Base-by-base conservation (phyloP, 1,284 basidiomycete species). In the Leccinum subrobustum region DNA sequence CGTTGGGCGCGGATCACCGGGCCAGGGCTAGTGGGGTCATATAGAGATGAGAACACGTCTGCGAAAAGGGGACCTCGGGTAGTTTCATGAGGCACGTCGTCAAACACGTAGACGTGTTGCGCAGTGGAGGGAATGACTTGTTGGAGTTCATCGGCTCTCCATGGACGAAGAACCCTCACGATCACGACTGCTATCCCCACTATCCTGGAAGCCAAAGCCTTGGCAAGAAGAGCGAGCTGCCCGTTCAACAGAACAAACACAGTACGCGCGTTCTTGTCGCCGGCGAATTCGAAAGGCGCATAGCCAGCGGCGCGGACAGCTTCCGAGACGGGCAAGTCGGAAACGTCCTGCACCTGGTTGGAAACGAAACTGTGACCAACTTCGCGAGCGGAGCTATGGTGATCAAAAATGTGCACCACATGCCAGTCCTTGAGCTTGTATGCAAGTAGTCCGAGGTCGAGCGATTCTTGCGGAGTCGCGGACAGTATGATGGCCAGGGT, bases 401-500 rank as follows among this genome's bases (percentile, higher is more conserved):
- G 89, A 72, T 93, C 90, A 70, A 93, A 93, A 42, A 94, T 75
- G 72, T 92, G 91, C 60, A 90, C 81, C 59, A 89, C 84, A 75
- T 94, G 92, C 39, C 77, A 80, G 31, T 78, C 73, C 20, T 80
- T 78, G 56, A 90, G 75, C 59, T 78, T 78, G 77, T 92, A 92
- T 4, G 90, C 81, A 50, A 92, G 77, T 16, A 81, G 68, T 1
- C 92, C 83, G 60, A 93, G 84, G 66, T 92, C 88, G 47, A 89
- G 82, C 8, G 89, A 81, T 72, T 95, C 91, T 65, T 91, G 88
- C 0, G 92, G 85, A 3, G 89, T 88, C 7, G 92, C 85, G 20
- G 93, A 96, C 63, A 95, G 81, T 52, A 95, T 76, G 54, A 96
- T 81, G n/a, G 87, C 82, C 67, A 92, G 82, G 62, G 84, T 82